Percentiles rank a stretch among this genome's conserved stretches.
These are phyloP conservation scores for Choanephora cucurbitarum DNA, from an alignment of 371 early-diverging fungal genomes.

Conservation along the genomic window DNA sequence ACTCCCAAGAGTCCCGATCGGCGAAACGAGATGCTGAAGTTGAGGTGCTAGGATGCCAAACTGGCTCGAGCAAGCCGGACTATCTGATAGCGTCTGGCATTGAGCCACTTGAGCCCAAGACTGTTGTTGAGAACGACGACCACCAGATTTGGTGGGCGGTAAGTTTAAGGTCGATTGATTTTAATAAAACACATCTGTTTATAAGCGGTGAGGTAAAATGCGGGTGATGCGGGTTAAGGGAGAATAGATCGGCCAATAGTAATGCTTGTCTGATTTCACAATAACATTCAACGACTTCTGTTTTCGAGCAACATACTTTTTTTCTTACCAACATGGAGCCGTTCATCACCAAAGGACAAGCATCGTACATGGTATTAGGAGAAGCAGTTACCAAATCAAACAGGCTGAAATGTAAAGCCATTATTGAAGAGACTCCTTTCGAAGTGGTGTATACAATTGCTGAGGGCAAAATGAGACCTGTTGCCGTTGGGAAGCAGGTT, in stretches of 20 bases:
- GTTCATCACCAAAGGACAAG: constrained; percentile 3
- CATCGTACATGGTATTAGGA: not conserved
- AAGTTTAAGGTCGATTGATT: too few relatives aligned
- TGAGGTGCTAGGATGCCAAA: too few relatives aligned
- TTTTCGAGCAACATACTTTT: not conserved
- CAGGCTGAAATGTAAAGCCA: not conserved
- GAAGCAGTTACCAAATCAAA: not conserved
- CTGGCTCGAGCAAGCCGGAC: too few relatives aligned
- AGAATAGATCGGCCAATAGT: not conserved
- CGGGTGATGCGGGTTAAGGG: not conserved
- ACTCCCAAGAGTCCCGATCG: too few relatives aligned
- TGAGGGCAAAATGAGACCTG: constrained; percentile 1
- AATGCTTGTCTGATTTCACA: constrained; percentile 1
- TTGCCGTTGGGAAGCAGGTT: not conserved
- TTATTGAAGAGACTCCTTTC: constrained; percentile 1
- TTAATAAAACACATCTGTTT: too few relatives aligned
- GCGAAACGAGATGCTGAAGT: not conserved
- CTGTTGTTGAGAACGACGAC: too few relatives aligned
- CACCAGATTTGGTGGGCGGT: too few relatives aligned
- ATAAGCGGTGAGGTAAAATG: constrained; percentile 3
- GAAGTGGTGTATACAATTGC: constrained; percentile 1
- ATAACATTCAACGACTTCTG: constrained; percentile 2
- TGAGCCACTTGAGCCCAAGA: too few relatives aligned
- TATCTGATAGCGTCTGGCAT: too few relatives aligned
- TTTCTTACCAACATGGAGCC: not conserved